Evolutionary conservation across 306 rosid species (phyloP), one percentile per base, ranked within the genome.

Genomic region (Luffa acutangula): DNA sequence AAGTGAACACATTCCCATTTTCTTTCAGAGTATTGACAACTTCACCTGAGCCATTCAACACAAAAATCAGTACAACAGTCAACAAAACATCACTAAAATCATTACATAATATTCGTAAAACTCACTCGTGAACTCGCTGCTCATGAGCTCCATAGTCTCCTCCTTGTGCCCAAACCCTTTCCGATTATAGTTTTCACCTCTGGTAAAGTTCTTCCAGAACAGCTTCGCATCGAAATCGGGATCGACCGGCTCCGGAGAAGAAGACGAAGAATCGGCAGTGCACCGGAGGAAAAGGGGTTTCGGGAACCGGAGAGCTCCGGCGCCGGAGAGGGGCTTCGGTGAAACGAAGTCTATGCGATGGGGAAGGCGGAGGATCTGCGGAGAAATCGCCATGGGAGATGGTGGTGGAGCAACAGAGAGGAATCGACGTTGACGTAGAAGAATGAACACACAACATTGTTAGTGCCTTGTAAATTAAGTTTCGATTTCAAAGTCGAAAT

Each of bases 71-170:
- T 41, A 39, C 6, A 66, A 66, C 31, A 6, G 41, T 15, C 25
- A 1, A 39, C 8, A 18, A 65, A 1, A 2, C 12, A 66, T 7
- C 33, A 18, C 14, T 39, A 15, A 11, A 33, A 34, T 34, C 70
- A 33, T 39, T 6, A 39, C 5, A 39, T 2, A 6, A 4, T 6
- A 39, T 39, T 39, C 42, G 42, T 39, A 39, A 66, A 83, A 62
- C 87, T 78, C 86, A 92, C 98, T 92, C 46, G 98, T 89, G 80
- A 91, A 94, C 78, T 94, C 97, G 84, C 93, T 90, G 84, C 83
- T 89, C 93, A 94, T 92, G 78, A 92, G 95, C 84, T 87, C 76
- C 34, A 91, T 84, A 11, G 97, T 92, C 85, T 85, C 98, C 43
- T 92, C 93, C 86, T 94, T 91, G 80, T 85, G 81, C 7, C 97